These are phyloP conservation scores for Curvularia lunata DNA, from an alignment of 2,329 filamentous ascomycete species.

Conservation along the genomic window DNA sequence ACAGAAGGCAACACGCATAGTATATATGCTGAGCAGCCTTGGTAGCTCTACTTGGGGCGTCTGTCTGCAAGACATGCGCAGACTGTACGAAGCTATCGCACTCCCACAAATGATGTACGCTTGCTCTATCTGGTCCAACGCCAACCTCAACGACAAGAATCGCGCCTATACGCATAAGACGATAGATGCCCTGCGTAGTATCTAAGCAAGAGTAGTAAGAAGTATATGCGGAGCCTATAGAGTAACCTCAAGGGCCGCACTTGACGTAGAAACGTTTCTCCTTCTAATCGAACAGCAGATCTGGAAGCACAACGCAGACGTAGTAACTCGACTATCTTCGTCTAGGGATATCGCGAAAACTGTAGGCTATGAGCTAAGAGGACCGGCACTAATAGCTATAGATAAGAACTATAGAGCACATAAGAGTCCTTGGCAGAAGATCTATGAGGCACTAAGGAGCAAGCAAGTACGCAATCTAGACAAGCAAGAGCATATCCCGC, in stretches of 20 bases:
- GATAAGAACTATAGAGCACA: constrained; percentile 12
- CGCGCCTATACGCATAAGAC: constrained; percentile 22
- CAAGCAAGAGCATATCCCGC: constrained; percentile 21
- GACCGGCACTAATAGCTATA: too few species aligned
- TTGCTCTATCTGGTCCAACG: constrained; percentile 33
- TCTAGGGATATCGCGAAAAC: constrained; percentile 14
- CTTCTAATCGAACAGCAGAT: constrained; percentile 25
- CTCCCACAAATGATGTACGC: constrained; percentile 42
- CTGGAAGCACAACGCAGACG: constrained; percentile 23
- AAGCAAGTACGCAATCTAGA: constrained; percentile 7
- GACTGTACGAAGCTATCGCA: constrained; percentile 37
- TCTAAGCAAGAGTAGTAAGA: constrained; percentile 29
- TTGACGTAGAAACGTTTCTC: constrained; percentile 19
- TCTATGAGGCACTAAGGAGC: constrained; percentile 19
- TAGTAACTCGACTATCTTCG: constrained; percentile 19
- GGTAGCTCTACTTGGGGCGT: constrained; percentile 26
- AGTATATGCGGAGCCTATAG: constrained; percentile 31
- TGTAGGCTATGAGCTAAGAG: too few species aligned
- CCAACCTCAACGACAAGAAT: constrained; percentile 17
- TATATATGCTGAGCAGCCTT: constrained; percentile 23
- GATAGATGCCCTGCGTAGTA: constrained; percentile 21
- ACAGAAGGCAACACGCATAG: constrained; percentile 18
- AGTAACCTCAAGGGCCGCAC: constrained; percentile 28
- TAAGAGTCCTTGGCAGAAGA: constrained; percentile 17
- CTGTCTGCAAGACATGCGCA: constrained; percentile 22